Base-by-base conservation (phyloP, 306 rosid genomes). In the Glycyrrhiza uralensis region DNA sequence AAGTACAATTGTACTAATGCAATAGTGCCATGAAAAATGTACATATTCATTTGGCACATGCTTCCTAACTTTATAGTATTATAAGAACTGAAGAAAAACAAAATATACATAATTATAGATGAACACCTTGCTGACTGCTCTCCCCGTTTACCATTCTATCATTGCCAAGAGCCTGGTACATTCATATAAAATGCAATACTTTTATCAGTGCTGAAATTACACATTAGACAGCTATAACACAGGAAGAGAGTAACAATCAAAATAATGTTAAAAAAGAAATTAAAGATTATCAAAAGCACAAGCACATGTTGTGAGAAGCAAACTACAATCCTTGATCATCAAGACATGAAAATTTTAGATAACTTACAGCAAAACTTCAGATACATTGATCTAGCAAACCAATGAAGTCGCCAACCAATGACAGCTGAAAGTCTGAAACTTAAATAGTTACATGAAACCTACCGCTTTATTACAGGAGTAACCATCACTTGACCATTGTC, bases 71-170 rank as follows among this genome's bases (percentile, higher is more conserved):
- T 60, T 6, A 22, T 28, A 49, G 5, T 36, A 19, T 69, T 14
- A 69, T 22, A 42, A 12, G 19, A 74, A 63, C 2, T 2, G 22
- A 35, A 69, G 23, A 17, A 77, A 49, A 44, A 42, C 9, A 46
- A 80, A 17, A 45, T 11, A 22, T 14, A 38, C 18, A 45, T 14
- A 70, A 41, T 28, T 46, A 46, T 56, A 71, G 50, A 65, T 68
- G 28, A 66, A 69, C 86, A 92, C 96, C 97, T 24, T 44, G 85
- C 76, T 71, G 80, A 78, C 76, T 66, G 85, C 81, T 87, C 80
- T 72, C 86, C 47, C 57, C 45, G 42, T 49, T 75, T 50, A 79
- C 68, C 71, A 64, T 54, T 80, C 80, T 72, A 59, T 75, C 83
- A 45, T 81, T 80, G 78, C 66, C 78, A 73, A 7, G 65, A 72